phyloP scores from a whole-genome alignment of 2,329 filamentous ascomycete species.

The Plenodomus biglobosus region DNA sequence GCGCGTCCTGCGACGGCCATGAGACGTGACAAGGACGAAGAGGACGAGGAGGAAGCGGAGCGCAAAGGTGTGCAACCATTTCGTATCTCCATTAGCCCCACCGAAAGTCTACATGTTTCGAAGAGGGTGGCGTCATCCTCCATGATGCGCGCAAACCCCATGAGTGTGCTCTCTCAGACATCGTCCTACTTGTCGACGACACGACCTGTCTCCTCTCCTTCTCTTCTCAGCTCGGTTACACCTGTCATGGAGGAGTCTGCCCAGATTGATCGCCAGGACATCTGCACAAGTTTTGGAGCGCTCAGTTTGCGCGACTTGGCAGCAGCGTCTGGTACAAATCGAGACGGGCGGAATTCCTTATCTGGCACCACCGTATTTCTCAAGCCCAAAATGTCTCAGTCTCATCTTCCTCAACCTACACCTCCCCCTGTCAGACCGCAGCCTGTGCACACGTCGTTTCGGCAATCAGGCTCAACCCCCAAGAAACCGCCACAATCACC shows the following conservation, averaged over 20 bases:
- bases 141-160: constrained; percentile 19
- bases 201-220: constrained; percentile 32
- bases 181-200: constrained; percentile 14
- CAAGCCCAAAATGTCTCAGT: constrained; percentile 19
- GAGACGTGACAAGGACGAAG: constrained; percentile 48
- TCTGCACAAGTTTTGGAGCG: constrained; percentile 27
- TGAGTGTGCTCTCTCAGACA: constrained; percentile 18
- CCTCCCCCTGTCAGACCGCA: constrained; percentile 24
- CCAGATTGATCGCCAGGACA: constrained; percentile 31
- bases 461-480: constrained; percentile 6
- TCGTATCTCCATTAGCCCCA: constrained; percentile 44
- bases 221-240: constrained; percentile 22
- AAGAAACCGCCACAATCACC: constrained; percentile 48
- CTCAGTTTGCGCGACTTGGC: constrained; percentile 30
- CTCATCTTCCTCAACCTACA: constrained; percentile 29
- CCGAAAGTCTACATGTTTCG: constrained; percentile 32
- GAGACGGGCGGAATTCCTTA: constrained; percentile 30
- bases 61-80: constrained; percentile 50
- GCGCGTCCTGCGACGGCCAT: constrained; percentile 44
- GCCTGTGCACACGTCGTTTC: constrained; percentile 12
- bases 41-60: constrained; percentile 43
- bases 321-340: constrained; percentile 18
- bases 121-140: constrained; percentile 27
- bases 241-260: constrained; percentile 32
- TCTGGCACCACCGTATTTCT: constrained; percentile 30